Evolutionary conservation across 179 eudicot genomes (phyloP), one percentile per base, ranked within the genome.

Genomic region (Pouteria campechiana): DNA sequence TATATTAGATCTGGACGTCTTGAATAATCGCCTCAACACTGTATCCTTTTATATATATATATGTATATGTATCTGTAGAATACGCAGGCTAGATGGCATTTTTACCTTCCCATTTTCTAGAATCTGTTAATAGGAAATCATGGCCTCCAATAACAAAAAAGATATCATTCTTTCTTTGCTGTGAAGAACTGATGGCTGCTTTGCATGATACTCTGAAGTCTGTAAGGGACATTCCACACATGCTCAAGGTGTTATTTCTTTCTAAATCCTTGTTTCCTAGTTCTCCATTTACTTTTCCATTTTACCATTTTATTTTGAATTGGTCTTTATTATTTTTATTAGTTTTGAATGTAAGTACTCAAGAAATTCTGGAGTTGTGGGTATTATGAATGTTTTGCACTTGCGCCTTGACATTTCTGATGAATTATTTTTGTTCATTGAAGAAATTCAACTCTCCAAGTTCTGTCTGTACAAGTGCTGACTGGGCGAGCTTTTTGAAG

Each of bases 401-500:
- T 44, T 56, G 15, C 41, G 15, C 41, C 46, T 13, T 36, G n/a
- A n/a, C n/a, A n/a, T n/a, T n/a, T n/a, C n/a, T n/a, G n/a, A n/a
- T n/a, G n/a, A n/a, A n/a, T 44, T 44, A 16, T 18, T 46, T 50
- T 66, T 37, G 5, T 48, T 45, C 66, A 37, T 67, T 48, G 61
- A 41, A 85, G 95, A 89, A 85, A 79, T 76, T 89, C 69, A 89
- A 79, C 61, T 89, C 95, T 29, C 95, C 95, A 43, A 89, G 95
- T 69, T 85, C 95, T 32, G 56, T 69, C 63, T 79, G 95, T 68
- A 81, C 90, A 31, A 57, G 69, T 57, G 67, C 73, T 70, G 97
- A 86, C 55, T 89, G 97, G 97, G 64, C 81, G 47, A 63, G 93
- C 32, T 76, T 89, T 64, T 42, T 85, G 53, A 89, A 86, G 97